Evolutionary conservation across 495 filamentous ascomycete genomes (phyloP), one percentile per base, ranked within the genome.

Genomic region (Penicillium salamii): DNA sequence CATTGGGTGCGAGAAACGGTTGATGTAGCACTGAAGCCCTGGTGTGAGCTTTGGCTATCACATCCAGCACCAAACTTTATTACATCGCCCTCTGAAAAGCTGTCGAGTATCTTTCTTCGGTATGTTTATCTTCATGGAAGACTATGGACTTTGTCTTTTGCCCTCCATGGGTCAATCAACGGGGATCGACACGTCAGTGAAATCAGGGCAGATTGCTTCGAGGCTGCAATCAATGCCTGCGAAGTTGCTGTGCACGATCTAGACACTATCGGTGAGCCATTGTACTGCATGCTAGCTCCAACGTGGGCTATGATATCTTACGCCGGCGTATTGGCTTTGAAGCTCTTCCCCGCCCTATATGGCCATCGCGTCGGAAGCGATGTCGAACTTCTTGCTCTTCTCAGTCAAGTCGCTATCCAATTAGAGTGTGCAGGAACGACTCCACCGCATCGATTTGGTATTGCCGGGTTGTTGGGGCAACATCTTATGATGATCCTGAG

Each of bases 181-280:
- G n/a, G 38, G 3, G 49, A 29, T 5, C 23, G 29, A 2, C 32
- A 59, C 17, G 52, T 83, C 7, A 69, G 79, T 37, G 59, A 70
- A 24, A 61, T 81, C 43, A 68, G 61, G 5, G 58, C 78, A 5
- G 68, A 77, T 13, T 59, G 63, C 13, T 71, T 77, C 19, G 57
- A 69, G 5, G 55, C 67, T 14, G 68, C 74, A 2, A 67, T 76
- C 0, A 36, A 61, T 41, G 52, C 39, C 29, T 63, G 60, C 17
- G 63, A 63, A 40, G 15, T 57, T 1, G 57, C 63, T 5, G 63
- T 66, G 2, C 49, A 39, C 11, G 63, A 63, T 26, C 29, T 66
- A n/a, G 26, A 55, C 13, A 21, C 4, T 1, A 52, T 58, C 0
- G 61, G 58, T 15, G 61, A 66, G 13, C 60, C 63, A 21, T 21